Evolutionary conservation across 176 grass and related monocot species (phyloP).

Genomic region (Puya raimondii): DNA sequence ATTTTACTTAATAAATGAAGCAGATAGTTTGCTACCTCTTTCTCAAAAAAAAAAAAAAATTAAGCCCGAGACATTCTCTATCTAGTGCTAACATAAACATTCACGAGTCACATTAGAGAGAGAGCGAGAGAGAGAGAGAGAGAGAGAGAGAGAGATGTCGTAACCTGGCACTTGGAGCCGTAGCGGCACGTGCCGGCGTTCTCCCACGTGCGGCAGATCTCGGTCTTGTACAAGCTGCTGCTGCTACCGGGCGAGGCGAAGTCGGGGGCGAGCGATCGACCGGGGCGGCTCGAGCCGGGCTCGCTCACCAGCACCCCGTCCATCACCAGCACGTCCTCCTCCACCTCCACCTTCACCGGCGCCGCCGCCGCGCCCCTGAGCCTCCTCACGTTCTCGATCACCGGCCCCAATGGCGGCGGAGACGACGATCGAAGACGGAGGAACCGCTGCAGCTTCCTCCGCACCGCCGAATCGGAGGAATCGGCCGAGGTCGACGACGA

Average conservation of each 20-base stretch:
- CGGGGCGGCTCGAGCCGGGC: slow-evolving; percentile 8
- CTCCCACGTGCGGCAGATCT: slow-evolving; percentile 13
- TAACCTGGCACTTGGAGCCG: slow-evolving; percentile 23
- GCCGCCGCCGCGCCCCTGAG: neutral
- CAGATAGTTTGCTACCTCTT: too few relatives aligned
- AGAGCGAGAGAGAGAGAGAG: too few relatives aligned
- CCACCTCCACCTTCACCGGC: slow-evolving; percentile 13
- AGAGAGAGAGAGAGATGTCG: neutral
- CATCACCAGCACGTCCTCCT: slow-evolving; percentile 36
- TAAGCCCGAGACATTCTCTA: too few relatives aligned
- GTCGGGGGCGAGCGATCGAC: slow-evolving; percentile 4
- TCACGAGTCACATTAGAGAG: too few relatives aligned
- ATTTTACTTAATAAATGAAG: too few relatives aligned
- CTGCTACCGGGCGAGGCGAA: neutral
- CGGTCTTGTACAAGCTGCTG: slow-evolving; percentile 1
- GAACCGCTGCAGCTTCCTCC: slow-evolving; percentile 15
- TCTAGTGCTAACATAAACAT: too few relatives aligned
- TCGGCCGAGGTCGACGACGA: slow-evolving; percentile 19
- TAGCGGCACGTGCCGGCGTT: slow-evolving; percentile 14
- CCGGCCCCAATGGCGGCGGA: slow-evolving; percentile 2
- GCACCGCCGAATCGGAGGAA: slow-evolving; percentile 14
- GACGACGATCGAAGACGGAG: slow-evolving; percentile 26
- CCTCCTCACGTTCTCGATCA: neutral
- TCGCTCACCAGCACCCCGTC: slow-evolving; percentile 38
- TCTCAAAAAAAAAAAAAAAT: too few relatives aligned